Evolutionary conservation across 129 eudicot genomes (phyloP).

Genomic region (Flaveria brownii): DNA sequence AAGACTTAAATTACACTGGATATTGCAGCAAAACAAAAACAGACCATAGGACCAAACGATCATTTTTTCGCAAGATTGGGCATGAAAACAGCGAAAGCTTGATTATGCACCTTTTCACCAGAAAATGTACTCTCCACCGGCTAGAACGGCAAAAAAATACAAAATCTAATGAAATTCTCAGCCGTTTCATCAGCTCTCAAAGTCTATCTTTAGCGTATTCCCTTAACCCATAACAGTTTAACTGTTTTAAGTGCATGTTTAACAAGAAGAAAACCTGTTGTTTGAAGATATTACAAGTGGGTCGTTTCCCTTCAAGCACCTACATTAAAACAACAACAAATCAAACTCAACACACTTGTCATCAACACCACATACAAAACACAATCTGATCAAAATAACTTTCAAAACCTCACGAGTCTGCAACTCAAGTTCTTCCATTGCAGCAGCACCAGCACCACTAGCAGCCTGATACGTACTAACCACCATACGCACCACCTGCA

Average conservation of each 20-base stretch:
- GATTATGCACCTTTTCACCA: background rate
- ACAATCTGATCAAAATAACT: background rate
- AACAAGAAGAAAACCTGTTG: slow-evolving; percentile 62
- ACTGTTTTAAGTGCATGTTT: background rate
- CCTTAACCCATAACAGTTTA: background rate
- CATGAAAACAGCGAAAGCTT: background rate
- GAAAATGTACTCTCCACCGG: background rate
- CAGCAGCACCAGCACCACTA: slow-evolving; percentile 99
- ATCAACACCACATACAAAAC: background rate
- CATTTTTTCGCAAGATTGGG: background rate
- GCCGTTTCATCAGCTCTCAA: background rate
- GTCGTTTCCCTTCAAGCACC: slow-evolving; percentile 91
- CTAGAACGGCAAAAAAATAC: background rate
- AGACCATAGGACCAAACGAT: too few species aligned
- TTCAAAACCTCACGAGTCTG: slow-evolving; percentile 93
- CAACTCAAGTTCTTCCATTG: slow-evolving; percentile 96
- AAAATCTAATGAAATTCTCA: background rate
- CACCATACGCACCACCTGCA: slow-evolving; percentile 90
- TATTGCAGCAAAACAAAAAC: too few species aligned
- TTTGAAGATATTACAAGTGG: slow-evolving; percentile 86
- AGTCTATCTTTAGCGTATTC: background rate
- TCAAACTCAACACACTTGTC: background rate
- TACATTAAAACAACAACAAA: slow-evolving; percentile 18
- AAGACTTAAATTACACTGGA: too few species aligned
- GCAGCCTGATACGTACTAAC: slow-evolving; percentile 99